phyloP scores from a whole-genome alignment of 176 grass and related monocot species.

The Eleusine coracana region DNA sequence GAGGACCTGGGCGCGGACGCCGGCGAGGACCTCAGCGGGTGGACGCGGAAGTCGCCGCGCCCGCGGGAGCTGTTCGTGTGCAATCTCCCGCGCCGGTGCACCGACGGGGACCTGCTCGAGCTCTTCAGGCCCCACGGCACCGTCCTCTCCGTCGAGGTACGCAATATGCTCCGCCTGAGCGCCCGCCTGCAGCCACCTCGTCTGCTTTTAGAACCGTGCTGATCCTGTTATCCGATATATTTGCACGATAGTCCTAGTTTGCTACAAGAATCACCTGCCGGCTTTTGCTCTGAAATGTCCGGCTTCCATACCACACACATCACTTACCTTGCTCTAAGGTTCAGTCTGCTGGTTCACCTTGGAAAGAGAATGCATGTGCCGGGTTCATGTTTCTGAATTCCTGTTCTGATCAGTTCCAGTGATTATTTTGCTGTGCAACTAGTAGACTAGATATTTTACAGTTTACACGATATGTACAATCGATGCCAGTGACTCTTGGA shows the following conservation, averaged over 20 bases:
- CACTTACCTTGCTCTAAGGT: background rate
- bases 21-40: slow-evolving; percentile 32
- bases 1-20: slow-evolving; percentile 33
- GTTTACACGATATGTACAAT: background rate
- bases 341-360: background rate
- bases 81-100: slow-evolving; percentile 68
- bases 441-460: background rate
- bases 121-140: slow-evolving; percentile 65
- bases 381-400: background rate
- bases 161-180: background rate
- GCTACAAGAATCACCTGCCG: background rate
- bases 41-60: slow-evolving; percentile 37
- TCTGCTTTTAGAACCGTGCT: background rate
- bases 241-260: background rate
- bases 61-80: slow-evolving; percentile 71
- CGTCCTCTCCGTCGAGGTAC: slow-evolving; percentile 73
- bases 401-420: background rate
- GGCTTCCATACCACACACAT: background rate
- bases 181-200: too few species aligned
- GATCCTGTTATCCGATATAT: background rate
- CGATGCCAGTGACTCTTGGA: background rate
- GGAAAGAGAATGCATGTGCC: background rate
- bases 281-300: background rate
- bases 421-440: background rate
- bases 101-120: slow-evolving; percentile 53